Evolutionary conservation across 352 stramenopile genomes (phyloP).

Genomic region (Blastocystis hominis): DNA sequence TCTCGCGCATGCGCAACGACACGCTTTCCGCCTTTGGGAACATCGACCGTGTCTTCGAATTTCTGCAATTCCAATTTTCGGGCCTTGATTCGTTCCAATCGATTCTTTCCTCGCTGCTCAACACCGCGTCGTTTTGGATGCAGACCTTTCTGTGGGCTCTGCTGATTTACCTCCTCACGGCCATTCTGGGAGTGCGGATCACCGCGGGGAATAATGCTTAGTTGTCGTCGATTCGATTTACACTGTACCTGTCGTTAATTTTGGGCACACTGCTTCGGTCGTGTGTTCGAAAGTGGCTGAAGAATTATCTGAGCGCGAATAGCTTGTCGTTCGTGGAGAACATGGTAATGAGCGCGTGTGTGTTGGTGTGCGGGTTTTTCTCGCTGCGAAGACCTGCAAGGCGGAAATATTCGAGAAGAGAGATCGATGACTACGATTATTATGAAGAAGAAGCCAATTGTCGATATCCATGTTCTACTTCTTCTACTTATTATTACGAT

Average conservation of each 20-base stretch:
- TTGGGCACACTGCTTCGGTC: background rate
- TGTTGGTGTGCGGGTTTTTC: background rate
- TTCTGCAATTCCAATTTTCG: background rate
- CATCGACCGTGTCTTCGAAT: background rate
- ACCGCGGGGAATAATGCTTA: background rate
- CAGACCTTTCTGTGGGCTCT: background rate
- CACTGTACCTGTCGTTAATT: background rate
- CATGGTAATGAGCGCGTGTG: background rate
- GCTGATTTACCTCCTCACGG: background rate
- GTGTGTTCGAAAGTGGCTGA: background rate
- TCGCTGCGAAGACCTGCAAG: background rate
- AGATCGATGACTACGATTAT: background rate
- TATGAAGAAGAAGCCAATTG: background rate
- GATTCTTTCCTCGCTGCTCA: background rate
- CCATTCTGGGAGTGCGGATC: background rate
- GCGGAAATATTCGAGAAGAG: background rate
- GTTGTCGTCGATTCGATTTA: background rate
- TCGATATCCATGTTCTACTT: too few relatives aligned
- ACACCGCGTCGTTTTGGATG: background rate
- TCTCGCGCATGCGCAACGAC: background rate
- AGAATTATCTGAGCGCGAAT: background rate
- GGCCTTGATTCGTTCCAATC: background rate
- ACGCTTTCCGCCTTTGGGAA: background rate
- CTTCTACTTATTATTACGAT: too few relatives aligned
- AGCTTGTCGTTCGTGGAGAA: background rate